Evolutionary conservation across 352 stramenopile species (phyloP).

Genomic region (Aphanomyces invadans): DNA sequence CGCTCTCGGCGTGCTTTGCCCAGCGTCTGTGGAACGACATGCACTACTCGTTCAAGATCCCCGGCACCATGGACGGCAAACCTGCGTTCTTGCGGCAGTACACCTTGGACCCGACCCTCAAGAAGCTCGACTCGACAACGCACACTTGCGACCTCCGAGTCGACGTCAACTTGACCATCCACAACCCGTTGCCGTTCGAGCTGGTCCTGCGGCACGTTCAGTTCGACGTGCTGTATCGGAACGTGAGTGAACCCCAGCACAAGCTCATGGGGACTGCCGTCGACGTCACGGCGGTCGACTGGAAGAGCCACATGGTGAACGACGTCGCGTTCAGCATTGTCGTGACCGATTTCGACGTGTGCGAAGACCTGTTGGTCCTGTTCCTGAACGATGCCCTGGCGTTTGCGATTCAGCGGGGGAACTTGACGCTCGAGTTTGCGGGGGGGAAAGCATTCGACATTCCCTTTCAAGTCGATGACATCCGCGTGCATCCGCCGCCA

Average conservation of each 20-base stretch:
- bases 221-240: constrained; percentile 63
- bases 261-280: constrained; percentile 39
- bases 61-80: constrained; percentile 63
- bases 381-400: constrained; percentile 55
- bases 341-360: constrained; percentile 54
- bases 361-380: constrained; percentile 50
- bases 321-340: constrained; percentile 49
- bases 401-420: constrained; percentile 58
- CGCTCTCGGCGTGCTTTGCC: constrained; percentile 45
- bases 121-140: constrained; percentile 64
- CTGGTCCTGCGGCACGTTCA: constrained; percentile 62
- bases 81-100: constrained; percentile 60
- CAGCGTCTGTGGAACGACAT: constrained; percentile 59
- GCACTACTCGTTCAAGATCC: constrained; percentile 50
- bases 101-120: constrained; percentile 47
- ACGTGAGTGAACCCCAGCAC: constrained; percentile 24
- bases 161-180: constrained; percentile 56
- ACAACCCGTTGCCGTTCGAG: constrained; percentile 73
- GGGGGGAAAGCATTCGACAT: constrained; percentile 54
- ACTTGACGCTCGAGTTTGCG: constrained; percentile 50
- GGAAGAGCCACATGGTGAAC: constrained; percentile 53
- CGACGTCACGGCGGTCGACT: constrained; percentile 43
- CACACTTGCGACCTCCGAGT: constrained; percentile 62
- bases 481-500: constrained; percentile 46
- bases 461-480: constrained; percentile 55